Conservation (phyloP, 2,329 filamentous ascomycete species). For the Sarocladium oryzae region DNA sequence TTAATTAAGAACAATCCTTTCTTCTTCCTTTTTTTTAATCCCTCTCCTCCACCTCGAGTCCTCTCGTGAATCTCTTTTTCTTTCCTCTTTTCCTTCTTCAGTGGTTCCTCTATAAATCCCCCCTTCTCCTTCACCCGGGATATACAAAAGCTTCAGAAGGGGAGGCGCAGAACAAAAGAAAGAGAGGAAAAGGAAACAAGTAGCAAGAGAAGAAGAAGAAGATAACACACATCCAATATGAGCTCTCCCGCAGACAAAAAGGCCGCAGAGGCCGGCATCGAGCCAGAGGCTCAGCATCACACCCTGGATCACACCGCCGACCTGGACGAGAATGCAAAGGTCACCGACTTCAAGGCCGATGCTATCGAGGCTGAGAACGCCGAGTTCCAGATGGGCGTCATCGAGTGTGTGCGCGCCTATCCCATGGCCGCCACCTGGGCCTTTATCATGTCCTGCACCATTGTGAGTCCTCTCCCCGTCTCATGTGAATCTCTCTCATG, state of each 20-base stretch:
- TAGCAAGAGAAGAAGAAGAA: too few relatives aligned
- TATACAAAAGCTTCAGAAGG: too few relatives aligned
- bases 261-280: conserved; percentile 2
- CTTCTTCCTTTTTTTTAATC: background rate
- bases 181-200: background rate
- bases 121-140: too few relatives aligned
- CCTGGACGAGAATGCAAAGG: conserved; percentile 8
- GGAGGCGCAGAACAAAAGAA: too few relatives aligned
- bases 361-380: conserved; percentile 28
- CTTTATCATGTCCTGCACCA: conserved; percentile 43
- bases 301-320: conserved; percentile 1
- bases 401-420: conserved; percentile 30
- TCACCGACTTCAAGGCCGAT: conserved; percentile 11
- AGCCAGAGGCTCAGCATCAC: background rate
- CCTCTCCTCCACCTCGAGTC: too few relatives aligned
- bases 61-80: too few relatives aligned
- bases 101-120: background rate
- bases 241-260: conserved; percentile 1
- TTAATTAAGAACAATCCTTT: background rate
- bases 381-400: conserved; percentile 34
- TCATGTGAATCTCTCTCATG: too few relatives aligned
- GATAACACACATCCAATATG: conserved; percentile 6
- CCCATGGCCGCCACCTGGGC: conserved; percentile 41
- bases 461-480: conserved; percentile 27
- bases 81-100: background rate